Evolutionary conservation across 2,329 filamentous ascomycete species (phyloP).

Genomic region (Ophiostoma piceae): DNA sequence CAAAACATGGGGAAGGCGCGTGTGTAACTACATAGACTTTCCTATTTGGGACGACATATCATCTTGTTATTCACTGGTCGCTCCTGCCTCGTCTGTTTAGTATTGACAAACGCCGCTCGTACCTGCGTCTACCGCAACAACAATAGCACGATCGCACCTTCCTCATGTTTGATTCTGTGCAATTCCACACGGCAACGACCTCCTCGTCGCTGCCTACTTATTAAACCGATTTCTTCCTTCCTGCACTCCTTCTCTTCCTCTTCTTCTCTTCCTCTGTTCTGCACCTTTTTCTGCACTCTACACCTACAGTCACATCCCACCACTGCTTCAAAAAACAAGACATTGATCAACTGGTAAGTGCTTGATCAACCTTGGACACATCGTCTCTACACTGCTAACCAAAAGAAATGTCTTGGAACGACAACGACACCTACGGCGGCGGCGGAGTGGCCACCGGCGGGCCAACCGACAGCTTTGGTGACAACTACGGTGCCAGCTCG

Average conservation of each 20-base stretch:
- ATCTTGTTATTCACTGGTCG: conserved; percentile 54
- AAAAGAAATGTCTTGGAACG: conserved; percentile 60
- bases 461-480: conserved; percentile 13
- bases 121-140: background rate
- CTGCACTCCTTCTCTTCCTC: background rate
- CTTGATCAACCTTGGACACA: background rate
- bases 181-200: background rate
- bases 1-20: background rate
- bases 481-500: background rate
- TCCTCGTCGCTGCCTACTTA: background rate
- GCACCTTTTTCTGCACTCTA: background rate
- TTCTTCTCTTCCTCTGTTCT: background rate
- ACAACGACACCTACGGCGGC: conserved; percentile 26
- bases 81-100: conserved; percentile 37
- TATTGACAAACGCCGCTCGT: conserved; percentile 30
- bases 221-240: background rate
- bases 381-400: background rate
- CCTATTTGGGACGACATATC: conserved; percentile 45
- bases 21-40: background rate
- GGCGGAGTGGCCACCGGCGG: background rate
- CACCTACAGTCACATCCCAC: background rate
- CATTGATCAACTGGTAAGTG: background rate
- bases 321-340: background rate
- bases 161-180: background rate
- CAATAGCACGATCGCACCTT: background rate